Conservation (phyloP, 2,329 filamentous ascomycete genomes). For the Sporothrix brasiliensis region DNA sequence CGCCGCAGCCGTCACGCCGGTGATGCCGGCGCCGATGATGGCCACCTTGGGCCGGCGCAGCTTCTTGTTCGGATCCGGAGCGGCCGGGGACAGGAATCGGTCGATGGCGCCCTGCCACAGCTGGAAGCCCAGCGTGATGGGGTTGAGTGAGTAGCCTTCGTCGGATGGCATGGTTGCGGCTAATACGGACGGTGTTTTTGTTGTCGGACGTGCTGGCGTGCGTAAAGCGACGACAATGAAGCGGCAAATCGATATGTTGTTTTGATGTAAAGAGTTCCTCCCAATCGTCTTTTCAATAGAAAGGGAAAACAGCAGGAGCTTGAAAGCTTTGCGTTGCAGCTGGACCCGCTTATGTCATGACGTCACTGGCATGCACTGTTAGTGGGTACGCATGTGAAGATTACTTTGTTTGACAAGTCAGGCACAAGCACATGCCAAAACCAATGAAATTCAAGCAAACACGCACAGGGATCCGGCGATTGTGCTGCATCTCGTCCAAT, state of each 20-base stretch:
- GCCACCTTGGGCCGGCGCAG: conserved; percentile 68
- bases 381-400: conserved; percentile 15
- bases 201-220: background rate
- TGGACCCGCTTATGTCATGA: conserved; percentile 11
- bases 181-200: background rate
- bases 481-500: no score
- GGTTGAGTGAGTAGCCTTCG: conserved; percentile 42
- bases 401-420: background rate
- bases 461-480: no score
- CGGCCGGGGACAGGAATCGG: conserved; percentile 68
- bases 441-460: background rate
- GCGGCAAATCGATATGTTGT: background rate
- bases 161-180: background rate
- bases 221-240: background rate
- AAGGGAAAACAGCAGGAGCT: background rate
- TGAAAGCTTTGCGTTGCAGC: background rate
- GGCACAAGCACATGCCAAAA: background rate
- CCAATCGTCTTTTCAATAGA: no score
- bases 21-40: conserved; percentile 72
- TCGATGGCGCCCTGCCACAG: conserved; percentile 66
- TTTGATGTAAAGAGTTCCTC: no score
- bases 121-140: conserved; percentile 65
- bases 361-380: conserved; percentile 3
- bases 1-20: conserved; percentile 74
- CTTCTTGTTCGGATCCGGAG: conserved; percentile 61